A percentile compares a stretch with the other conserved stretches of the same genome.
Conservation (phyloP, 139 green algal genomes). For the Closterium sp. region DNA sequence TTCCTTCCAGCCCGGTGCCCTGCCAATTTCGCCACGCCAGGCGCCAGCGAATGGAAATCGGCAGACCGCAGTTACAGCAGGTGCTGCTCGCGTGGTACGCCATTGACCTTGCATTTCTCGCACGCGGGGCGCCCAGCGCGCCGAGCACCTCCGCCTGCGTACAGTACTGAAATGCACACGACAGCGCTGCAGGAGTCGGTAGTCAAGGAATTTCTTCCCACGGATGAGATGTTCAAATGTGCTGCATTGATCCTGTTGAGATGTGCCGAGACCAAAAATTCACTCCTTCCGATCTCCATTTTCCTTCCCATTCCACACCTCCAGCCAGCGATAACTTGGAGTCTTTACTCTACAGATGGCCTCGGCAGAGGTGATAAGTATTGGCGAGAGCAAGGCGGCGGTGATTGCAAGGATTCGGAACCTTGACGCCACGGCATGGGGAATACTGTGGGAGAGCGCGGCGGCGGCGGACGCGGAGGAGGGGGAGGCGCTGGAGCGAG, state of each 20-base stretch:
- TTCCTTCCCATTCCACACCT: background rate
- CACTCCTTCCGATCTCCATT: background rate
- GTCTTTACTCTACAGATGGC: background rate
- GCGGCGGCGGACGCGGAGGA: background rate
- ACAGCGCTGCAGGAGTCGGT: background rate
- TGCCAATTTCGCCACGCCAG: background rate
- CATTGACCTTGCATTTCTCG: background rate
- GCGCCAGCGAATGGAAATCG: background rate
- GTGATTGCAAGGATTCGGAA: background rate
- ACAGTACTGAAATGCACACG: background rate
- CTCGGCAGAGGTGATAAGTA: background rate
- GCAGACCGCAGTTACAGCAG: background rate
- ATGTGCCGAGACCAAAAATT: too few relatives aligned
- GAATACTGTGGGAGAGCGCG: background rate
- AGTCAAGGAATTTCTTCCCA: background rate
- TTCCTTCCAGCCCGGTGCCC: too few relatives aligned
- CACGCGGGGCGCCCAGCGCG: background rate
- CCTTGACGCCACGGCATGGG: background rate
- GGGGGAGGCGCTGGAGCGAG: background rate
- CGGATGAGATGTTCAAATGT: background rate
- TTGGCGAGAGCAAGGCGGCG: background rate
- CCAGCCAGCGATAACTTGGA: too few relatives aligned
- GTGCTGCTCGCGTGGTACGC: background rate
- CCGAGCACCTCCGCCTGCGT: background rate
- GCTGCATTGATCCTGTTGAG: too few relatives aligned